Evolutionary conservation across 495 filamentous ascomycete genomes (phyloP).

Genomic region (Penicillium coprophilum): DNA sequence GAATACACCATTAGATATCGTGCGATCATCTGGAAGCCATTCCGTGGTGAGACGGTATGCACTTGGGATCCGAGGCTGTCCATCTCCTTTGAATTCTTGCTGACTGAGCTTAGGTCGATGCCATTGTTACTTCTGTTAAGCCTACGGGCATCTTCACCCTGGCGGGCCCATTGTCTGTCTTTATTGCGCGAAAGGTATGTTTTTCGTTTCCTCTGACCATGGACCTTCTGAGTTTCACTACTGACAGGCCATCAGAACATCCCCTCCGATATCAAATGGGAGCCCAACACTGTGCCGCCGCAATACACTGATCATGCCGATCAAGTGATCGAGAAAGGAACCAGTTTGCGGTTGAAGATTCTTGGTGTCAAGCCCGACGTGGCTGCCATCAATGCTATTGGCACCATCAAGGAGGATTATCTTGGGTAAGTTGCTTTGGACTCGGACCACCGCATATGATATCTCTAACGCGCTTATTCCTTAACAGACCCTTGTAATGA

Average conservation of each 20-base stretch:
- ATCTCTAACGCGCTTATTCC: conserved; percentile 12
- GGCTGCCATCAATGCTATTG: conserved; percentile 91
- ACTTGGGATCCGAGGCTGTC: neutral
- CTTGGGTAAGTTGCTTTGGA: conserved; percentile 46
- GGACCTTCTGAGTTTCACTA: neutral
- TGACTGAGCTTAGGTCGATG: conserved; percentile 68
- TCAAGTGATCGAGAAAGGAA: conserved; percentile 89
- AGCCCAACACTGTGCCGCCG: conserved; percentile 81
- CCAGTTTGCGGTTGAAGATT: conserved; percentile 89
- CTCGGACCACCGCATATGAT: neutral
- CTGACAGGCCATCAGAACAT: conserved; percentile 66
- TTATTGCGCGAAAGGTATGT: conserved; percentile 82
- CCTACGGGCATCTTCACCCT: conserved; percentile 89
- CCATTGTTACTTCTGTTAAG: conserved; percentile 84
- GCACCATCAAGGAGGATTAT: conserved; percentile 88
- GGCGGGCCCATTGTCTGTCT: conserved; percentile 82
- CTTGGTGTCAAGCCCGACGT: conserved; percentile 90
- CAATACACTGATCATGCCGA: conserved; percentile 87
- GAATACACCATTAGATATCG: conserved; percentile 94
- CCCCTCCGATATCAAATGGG: conserved; percentile 87
- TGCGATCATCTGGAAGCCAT: conserved; percentile 95
- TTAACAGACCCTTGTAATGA: conserved; percentile 40
- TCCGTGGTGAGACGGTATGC: conserved; percentile 92
- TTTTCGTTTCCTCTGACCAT: neutral
- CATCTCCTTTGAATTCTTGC: neutral